phyloP scores from a whole-genome alignment of 768 basidiomycete genomes.

The Rhodotorula kratochvilovae region DNA sequence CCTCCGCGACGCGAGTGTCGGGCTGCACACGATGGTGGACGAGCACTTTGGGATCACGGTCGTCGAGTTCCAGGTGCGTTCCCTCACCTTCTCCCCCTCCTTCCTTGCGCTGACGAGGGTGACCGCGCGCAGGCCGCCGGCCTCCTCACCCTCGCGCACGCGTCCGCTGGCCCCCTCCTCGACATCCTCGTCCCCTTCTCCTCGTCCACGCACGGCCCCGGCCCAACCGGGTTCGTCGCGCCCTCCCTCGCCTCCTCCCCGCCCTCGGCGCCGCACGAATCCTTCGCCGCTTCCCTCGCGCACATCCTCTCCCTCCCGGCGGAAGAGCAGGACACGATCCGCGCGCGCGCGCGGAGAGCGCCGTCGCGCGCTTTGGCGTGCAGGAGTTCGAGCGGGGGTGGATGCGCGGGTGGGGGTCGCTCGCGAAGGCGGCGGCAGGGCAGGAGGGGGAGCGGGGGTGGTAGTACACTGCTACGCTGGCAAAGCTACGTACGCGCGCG shows the following conservation, averaged over 20 bases:
- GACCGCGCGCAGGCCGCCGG: slow-evolving; percentile 71
- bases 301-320: slow-evolving; percentile 60
- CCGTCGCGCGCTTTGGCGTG: slow-evolving; percentile 65
- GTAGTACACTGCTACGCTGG: neutral
- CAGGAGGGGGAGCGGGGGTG: neutral
- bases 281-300: slow-evolving; percentile 3
- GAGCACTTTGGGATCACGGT: slow-evolving; percentile 98
- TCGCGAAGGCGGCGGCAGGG: neutral
- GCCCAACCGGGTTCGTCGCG: slow-evolving; percentile 73
- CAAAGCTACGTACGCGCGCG: neutral
- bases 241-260: slow-evolving; percentile 50
- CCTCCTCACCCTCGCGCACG: slow-evolving; percentile 83
- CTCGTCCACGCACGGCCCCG: slow-evolving; percentile 51
- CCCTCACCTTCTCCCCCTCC: neutral
- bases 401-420: slow-evolving; percentile 42
- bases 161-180: slow-evolving; percentile 82
- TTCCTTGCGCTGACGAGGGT: neutral
- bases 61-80: slow-evolving; percentile 88
- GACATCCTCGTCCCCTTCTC: slow-evolving; percentile 78
- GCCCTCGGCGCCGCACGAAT: neutral
- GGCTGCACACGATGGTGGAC: slow-evolving; percentile 93
- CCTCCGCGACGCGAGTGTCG: slow-evolving; percentile 72
- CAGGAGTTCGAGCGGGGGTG: slow-evolving; percentile 71
- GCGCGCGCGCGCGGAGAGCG: slow-evolving; percentile 67
- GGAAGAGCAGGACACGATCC: slow-evolving; percentile 62